Evolutionary conservation across 73 alveolate genomes (phyloP), one percentile per base, ranked within the genome.

Genomic region (Paramecium caudatum): DNA sequence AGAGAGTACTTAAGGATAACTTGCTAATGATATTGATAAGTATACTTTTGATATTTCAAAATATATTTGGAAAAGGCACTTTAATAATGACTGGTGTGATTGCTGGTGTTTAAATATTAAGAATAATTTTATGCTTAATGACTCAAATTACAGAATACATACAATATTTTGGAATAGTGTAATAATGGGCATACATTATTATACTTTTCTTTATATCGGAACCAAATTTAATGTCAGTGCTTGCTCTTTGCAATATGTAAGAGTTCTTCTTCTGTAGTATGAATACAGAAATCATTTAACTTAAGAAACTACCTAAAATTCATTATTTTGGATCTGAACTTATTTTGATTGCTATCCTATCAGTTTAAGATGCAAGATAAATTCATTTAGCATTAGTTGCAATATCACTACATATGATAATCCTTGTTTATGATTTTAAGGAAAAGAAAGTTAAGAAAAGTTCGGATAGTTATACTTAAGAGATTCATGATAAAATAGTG

Each of bases 1-100:
- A 55, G 2, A 55, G 80, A 55, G 80, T 23, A 12, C 30, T 55
- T 55, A 17, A 55, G 30, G 80, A 55, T 55, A 55, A 55, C 80
- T 55, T 55, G 32, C 3, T 55, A 25, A 55, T 55, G 80, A 55
- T 55, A 5, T 27, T 55, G 23, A 43, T 55, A 43, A 23, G 46
- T 55, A 16, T 55, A 19, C 30, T 55, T 37, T 37, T 55, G n/a
- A 55, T 55, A 21, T 55, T 55, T 55, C 17, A 55, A 7, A 55
- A 55, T 55, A 55, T 55, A 16, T 55, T 55, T 55, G 80, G 41
- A 55, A 55, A 55, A 10, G 80, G 80, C 43, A 5, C 46, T 9
- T 27, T 55, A 23, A 10, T 55, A 55, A 16, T 55, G n/a, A 17
- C 80, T 9, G 32, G 23, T 27, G 23, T 55, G 23, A 23, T 55